Evolutionary conservation across 2,329 filamentous ascomycete genomes (phyloP).

Genomic region (Exophiala bonariae): DNA sequence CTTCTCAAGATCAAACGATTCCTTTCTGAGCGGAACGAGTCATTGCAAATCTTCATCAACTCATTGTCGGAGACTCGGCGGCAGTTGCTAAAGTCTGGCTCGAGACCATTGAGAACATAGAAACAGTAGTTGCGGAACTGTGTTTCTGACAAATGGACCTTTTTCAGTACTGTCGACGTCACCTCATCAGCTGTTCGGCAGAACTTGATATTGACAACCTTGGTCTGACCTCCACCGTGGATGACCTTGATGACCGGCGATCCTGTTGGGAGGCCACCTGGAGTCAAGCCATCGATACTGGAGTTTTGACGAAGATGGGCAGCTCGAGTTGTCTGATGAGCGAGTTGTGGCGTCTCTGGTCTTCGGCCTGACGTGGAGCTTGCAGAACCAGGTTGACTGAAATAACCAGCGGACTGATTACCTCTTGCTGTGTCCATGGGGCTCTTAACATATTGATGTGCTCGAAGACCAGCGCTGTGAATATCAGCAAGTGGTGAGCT

Average conservation of each 20-base stretch:
- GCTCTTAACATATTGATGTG: conserved; percentile 62
- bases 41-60: conserved; percentile 86
- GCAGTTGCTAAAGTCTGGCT: conserved; percentile 78
- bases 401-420: conserved; percentile 53
- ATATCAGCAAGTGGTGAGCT: conserved; percentile 68
- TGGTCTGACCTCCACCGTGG: conserved; percentile 85
- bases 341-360: conserved; percentile 64
- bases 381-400: conserved; percentile 55
- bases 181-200: conserved; percentile 92
- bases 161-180: conserved; percentile 82
- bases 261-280: conserved; percentile 79
- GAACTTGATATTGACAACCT: conserved; percentile 88
- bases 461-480: conserved; percentile 51
- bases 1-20: conserved; percentile 88
- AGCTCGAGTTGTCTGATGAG: conserved; percentile 59
- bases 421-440: conserved; percentile 55
- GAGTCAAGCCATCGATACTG: conserved; percentile 81
- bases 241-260: conserved; percentile 92
- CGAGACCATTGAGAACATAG: conserved; percentile 83
- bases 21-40: conserved; percentile 79
- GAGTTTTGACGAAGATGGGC: conserved; percentile 77
- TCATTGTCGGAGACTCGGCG: conserved; percentile 83
- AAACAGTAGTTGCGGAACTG: conserved; percentile 97
- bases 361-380: conserved; percentile 55
- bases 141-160: conserved; percentile 83